Evolutionary conservation across 352 stramenopile species (phyloP).

Genomic region (Nannochloropsis limnetica): DNA sequence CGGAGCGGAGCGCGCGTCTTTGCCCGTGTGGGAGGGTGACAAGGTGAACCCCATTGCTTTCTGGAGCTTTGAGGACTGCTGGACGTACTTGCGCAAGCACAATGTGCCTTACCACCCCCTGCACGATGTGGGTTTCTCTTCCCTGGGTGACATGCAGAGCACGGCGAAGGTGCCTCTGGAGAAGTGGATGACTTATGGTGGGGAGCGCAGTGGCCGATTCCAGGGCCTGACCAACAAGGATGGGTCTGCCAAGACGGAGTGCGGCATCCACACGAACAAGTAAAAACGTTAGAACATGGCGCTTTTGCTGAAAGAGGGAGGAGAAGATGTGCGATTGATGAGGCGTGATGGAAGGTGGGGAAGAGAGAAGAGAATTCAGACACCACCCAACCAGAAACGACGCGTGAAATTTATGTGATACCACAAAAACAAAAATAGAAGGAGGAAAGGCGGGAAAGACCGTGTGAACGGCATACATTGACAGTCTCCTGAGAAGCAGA

Average conservation of each 20-base stretch:
- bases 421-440: neutral
- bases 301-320: neutral
- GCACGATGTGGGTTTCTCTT: constrained; percentile 54
- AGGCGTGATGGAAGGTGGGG: neutral
- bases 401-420: neutral
- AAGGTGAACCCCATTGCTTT: constrained; percentile 53
- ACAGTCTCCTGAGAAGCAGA: neutral
- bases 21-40: constrained; percentile 26
- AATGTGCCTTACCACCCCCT: constrained; percentile 54
- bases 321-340: neutral
- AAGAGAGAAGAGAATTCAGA: neutral
- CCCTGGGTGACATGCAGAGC: constrained; percentile 55
- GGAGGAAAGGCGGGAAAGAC: neutral
- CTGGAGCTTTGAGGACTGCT: constrained; percentile 56
- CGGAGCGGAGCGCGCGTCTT: constrained; percentile 50
- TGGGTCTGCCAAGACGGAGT: constrained; percentile 55
- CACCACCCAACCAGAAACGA: neutral
- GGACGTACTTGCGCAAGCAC: constrained; percentile 54
- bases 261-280: constrained; percentile 53
- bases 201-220: constrained; percentile 53
- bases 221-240: constrained; percentile 55
- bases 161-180: constrained; percentile 51
- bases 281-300: too few relatives aligned
- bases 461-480: neutral
- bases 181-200: constrained; percentile 56